A percentile compares a stretch with the other conserved stretches of the same genome.
Conservation (phyloP, 2,329 filamentous ascomycete genomes). For the Cercospora sojina region DNA sequence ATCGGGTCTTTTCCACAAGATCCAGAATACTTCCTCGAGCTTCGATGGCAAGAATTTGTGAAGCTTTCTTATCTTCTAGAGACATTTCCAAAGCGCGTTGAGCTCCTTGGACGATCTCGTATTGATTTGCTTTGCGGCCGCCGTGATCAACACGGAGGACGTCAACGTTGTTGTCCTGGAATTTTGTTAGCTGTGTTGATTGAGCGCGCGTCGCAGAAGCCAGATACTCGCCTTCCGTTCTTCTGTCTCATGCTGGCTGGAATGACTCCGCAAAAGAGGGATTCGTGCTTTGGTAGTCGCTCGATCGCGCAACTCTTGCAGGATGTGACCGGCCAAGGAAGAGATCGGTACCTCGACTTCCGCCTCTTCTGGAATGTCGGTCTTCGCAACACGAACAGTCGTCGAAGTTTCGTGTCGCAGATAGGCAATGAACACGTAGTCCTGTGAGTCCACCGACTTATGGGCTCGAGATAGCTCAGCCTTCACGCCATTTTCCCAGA, state of each 20-base stretch:
- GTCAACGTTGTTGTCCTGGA: constrained; percentile 61
- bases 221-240: constrained; percentile 35
- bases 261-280: constrained; percentile 38
- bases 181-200: background rate
- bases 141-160: constrained; percentile 80
- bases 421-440: constrained; percentile 78
- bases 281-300: constrained; percentile 52
- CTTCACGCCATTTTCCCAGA: constrained; percentile 83
- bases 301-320: constrained; percentile 76
- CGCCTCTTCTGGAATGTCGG: constrained; percentile 34
- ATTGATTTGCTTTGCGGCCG: constrained; percentile 88
- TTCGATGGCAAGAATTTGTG: constrained; percentile 84
- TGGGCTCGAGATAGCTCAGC: constrained; percentile 79
- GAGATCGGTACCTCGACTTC: constrained; percentile 73
- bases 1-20: constrained; percentile 67
- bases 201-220: background rate
- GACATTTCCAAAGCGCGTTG: constrained; percentile 58
- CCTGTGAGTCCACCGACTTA: constrained; percentile 15
- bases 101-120: constrained; percentile 79
- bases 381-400: constrained; percentile 60
- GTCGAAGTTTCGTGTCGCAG: constrained; percentile 70
- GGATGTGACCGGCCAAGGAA: constrained; percentile 77
- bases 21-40: constrained; percentile 81
- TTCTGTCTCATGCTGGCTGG: constrained; percentile 45
- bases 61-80: constrained; percentile 68